Conservation (phyloP, 2,329 filamentous ascomycete species). For the Beauveria medogensis region DNA sequence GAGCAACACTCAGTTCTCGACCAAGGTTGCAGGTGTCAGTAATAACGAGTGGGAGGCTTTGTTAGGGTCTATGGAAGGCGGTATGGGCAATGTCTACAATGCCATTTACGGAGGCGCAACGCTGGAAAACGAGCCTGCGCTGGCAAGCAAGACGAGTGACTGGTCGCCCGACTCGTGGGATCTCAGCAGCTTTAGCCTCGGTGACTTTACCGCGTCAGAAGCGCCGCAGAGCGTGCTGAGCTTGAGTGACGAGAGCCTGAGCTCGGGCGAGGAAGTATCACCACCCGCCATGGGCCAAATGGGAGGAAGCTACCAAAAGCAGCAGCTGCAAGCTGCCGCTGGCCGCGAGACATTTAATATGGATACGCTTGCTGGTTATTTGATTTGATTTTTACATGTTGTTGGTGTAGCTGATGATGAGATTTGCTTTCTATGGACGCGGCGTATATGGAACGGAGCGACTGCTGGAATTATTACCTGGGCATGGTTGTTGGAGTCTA, state of each 20-base stretch:
- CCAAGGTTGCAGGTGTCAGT: constrained; percentile 40
- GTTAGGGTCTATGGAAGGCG: constrained; percentile 70
- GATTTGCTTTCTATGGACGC: background rate
- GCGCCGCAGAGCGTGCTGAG: constrained; percentile 47
- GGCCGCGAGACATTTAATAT: constrained; percentile 12
- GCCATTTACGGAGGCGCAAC: constrained; percentile 65
- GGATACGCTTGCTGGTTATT: constrained; percentile 16
- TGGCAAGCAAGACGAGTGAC: constrained; percentile 32
- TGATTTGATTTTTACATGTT: constrained; percentile 4
- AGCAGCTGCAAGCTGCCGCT: constrained; percentile 20
- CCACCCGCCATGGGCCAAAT: constrained; percentile 36
- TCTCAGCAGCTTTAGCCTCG: constrained; percentile 41
- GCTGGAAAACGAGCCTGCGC: constrained; percentile 36
- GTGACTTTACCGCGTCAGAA: constrained; percentile 33
- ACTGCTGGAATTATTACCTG: background rate
- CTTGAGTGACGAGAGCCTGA: constrained; percentile 50
- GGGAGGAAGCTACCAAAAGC: constrained; percentile 26
- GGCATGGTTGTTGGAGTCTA: background rate
- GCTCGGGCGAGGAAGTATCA: constrained; percentile 44
- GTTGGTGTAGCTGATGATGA: background rate
- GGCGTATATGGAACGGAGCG: background rate
- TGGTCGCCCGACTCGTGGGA: constrained; percentile 55
- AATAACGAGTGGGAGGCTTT: constrained; percentile 75
- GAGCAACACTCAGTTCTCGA: constrained; percentile 13
- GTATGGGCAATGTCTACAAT: constrained; percentile 76